Conservation (phyloP, 305 asterid species). For the Vinca major region DNA sequence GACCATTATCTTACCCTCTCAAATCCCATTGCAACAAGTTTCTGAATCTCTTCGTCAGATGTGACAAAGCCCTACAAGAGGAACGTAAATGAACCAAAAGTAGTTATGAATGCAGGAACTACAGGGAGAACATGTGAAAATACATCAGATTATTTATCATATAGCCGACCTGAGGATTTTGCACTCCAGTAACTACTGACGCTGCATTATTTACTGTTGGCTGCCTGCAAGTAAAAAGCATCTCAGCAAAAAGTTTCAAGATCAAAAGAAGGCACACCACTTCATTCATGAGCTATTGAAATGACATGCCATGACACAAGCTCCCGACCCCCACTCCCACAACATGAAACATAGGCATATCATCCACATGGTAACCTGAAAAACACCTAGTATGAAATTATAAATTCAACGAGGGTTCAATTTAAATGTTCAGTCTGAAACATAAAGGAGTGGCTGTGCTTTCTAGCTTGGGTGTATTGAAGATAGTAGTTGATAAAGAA, state of each 20-base stretch:
- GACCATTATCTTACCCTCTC: slow-evolving; percentile 48
- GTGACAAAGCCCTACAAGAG: slow-evolving; percentile 38
- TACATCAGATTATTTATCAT: slow-evolving; percentile 6
- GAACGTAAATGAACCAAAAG: slow-evolving; percentile 12
- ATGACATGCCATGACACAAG: not conserved
- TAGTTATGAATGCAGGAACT: not conserved
- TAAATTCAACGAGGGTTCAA: not conserved
- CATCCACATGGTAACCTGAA: too few species aligned
- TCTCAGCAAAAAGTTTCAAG: slow-evolving; percentile 6
- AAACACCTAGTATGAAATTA: too few species aligned
- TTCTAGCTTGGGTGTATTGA: not conserved
- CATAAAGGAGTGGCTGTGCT: not conserved
- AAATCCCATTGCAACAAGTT: slow-evolving; percentile 93
- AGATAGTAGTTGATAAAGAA: not conserved
- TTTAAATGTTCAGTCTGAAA: not conserved
- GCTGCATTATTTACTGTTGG: slow-evolving; percentile 31
- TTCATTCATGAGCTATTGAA: not conserved
- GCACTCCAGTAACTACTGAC: slow-evolving; percentile 26
- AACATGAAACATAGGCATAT: not conserved
- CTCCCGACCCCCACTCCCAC: not conserved
- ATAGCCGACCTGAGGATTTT: slow-evolving; percentile 44
- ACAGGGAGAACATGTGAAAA: not conserved
- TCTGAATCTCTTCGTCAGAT: slow-evolving; percentile 61
- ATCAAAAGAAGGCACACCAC: not conserved
- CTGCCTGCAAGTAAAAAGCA: slow-evolving; percentile 34